phyloP scores from a whole-genome alignment of 768 basidiomycete genomes.

The Floccularia luteovirens region DNA sequence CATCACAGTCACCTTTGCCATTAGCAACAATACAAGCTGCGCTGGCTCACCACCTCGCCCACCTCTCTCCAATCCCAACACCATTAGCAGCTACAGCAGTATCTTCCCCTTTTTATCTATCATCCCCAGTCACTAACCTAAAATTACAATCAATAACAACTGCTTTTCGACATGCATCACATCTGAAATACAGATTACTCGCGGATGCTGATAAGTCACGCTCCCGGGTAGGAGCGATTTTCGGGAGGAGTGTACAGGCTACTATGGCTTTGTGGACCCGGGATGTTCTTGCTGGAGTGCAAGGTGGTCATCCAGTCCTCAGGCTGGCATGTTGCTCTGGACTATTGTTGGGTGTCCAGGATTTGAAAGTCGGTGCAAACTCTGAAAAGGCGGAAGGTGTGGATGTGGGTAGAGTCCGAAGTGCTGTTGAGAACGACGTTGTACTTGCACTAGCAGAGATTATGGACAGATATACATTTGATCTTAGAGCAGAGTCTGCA shows the following conservation, averaged over 20 bases:
- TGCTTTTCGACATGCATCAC: slow-evolving; percentile 54
- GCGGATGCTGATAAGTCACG: slow-evolving; percentile 23
- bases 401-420: slow-evolving; percentile 22
- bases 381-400: slow-evolving; percentile 15
- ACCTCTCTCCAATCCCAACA: slow-evolving; percentile 41
- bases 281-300: slow-evolving; percentile 47
- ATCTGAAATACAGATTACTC: slow-evolving; percentile 39
- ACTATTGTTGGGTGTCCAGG: slow-evolving; percentile 56
- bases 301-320: slow-evolving; percentile 58
- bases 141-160: slow-evolving; percentile 43
- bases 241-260: slow-evolving; percentile 29
- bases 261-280: slow-evolving; percentile 42
- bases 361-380: slow-evolving; percentile 28
- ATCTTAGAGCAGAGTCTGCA: slow-evolving; percentile 15
- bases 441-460: slow-evolving; percentile 69
- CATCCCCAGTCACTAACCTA: slow-evolving; percentile 31
- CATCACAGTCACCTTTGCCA: slow-evolving; percentile 31
- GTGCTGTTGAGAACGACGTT: slow-evolving; percentile 53
- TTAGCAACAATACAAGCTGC: slow-evolving; percentile 44
- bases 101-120: slow-evolving; percentile 45
- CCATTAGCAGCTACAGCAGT: slow-evolving; percentile 50
- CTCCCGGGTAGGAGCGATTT: slow-evolving; percentile 23
- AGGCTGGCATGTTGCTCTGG: slow-evolving; percentile 59
- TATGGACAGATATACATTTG: too few relatives aligned
- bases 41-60: slow-evolving; percentile 51